Conservation (phyloP, 2,329 filamentous ascomycete genomes). For the Trichoderma aggressivum region DNA sequence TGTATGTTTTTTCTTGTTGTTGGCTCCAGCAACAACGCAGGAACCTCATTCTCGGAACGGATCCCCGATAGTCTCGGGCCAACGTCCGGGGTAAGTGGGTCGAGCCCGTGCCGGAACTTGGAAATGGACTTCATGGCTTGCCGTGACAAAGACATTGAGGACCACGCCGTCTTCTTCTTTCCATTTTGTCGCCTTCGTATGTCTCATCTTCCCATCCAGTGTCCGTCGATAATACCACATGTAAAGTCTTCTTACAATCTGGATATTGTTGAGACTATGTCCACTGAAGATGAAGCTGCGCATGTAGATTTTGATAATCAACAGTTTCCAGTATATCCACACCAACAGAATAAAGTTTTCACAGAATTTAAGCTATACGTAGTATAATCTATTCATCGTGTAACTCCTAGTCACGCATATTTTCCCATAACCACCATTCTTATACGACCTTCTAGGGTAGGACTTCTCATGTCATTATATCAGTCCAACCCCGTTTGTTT, state of each 20-base stretch:
- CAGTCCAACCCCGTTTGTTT: background rate
- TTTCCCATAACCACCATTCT: background rate
- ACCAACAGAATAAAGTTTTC: background rate
- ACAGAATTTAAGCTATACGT: background rate
- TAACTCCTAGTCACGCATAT: background rate
- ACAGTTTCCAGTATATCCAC: background rate
- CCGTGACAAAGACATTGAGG: background rate
- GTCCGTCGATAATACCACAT: background rate
- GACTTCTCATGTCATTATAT: background rate
- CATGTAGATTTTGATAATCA: accelerated
- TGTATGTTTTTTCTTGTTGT: background rate
- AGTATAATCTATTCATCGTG: background rate
- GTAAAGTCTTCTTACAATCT: background rate
- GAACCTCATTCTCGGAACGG: background rate
- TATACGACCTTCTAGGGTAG: background rate
- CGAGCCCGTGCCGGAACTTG: background rate
- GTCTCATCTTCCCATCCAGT: background rate
- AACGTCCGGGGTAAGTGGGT: background rate
- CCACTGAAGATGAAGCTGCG: background rate
- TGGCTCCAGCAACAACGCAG: background rate
- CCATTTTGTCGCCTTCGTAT: background rate
- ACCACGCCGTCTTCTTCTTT: background rate
- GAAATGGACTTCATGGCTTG: background rate
- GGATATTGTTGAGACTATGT: background rate
- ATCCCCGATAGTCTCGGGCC: background rate